Base-by-base conservation (phyloP, 73 alveolate genomes). In the Diophrys sp. region DNA sequence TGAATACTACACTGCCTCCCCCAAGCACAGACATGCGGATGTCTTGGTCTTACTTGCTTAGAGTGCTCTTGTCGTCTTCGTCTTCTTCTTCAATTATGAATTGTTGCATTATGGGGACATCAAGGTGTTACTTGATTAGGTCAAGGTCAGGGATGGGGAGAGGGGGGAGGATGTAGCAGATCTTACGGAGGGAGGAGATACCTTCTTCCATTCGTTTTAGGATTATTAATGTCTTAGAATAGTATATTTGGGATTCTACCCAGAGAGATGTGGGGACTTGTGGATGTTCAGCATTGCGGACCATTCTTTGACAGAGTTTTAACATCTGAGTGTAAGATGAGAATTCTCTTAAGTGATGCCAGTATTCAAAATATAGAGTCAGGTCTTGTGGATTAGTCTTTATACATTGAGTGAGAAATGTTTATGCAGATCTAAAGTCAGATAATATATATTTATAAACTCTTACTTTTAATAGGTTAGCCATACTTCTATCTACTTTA, bases 71-170 rank as follows among this genome's bases (percentile, higher is more conserved):
- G n/a, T n/a, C n/a, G n/a, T n/a, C n/a, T n/a, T n/a, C n/a, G n/a
- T n/a, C n/a, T n/a, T n/a, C n/a, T n/a, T n/a, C n/a, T n/a, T n/a
- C n/a, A n/a, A n/a, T n/a, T n/a, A n/a, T n/a, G n/a, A n/a, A n/a
- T n/a, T n/a, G n/a, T n/a, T n/a, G n/a, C n/a, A n/a, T n/a, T n/a
- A n/a, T n/a, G n/a, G n/a, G n/a, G 11, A 62, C 33, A 11, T 23
- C 72, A 27, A 23, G 18, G 11, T n/a, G n/a, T n/a, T n/a, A n/a
- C n/a, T 54, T 26, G 56, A 75, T 29, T 24, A 30, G 57, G 29
- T 67, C 57, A 31, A 75, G 32, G 25, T 68, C 83, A 2, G 83
- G 83, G 26, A 75, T 53, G 1, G 83, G 83, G 1, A 75, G 75
- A 23, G 83, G 83, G 30, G 83, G 83, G 1, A 75, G 66, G 32